Evolutionary conservation across 2,329 filamentous ascomycete genomes (phyloP), one percentile per base, ranked within the genome.

Genomic region (Beauveria rudraprayagi): DNA sequence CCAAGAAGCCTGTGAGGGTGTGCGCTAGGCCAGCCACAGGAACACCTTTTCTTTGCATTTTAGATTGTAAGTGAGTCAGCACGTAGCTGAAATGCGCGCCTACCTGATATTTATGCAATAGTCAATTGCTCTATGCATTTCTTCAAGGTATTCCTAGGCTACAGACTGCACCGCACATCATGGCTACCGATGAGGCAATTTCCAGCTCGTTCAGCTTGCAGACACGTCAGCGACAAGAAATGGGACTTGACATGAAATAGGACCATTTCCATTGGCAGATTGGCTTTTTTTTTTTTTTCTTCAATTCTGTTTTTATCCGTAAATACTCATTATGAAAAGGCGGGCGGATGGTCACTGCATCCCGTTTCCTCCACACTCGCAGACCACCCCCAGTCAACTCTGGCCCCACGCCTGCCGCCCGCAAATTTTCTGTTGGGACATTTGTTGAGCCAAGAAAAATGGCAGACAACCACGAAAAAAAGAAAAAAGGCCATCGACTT

Each of bases 391-490:
- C 17, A 7, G 44, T 19, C 7, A 52, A 52, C 50, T 19, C 40
- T 24, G 5, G 30, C 53, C 41, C 53, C 56, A 59, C 37, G 56
- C 19, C 7, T 28, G n/a, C 41, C 43, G 43, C 46, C 48, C 19
- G 34, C 53, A 50, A 55, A 54, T 53, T 54, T 72, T 73, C 70
- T 73, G 71, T 73, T 73, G 71, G 71, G 71, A 70, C 72, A 70
- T 70, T 72, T 73, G 71, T 73, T 73, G 71, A 67, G 70, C 64
- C 63, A 63, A 65, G 66, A 64, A 62, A 22, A 66, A 59, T 46
- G n/a, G 1, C 68, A 24, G 1, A 56, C n/a, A 46, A n/a, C 16
- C 8, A 44, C 22, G 28, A 17, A 43, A 24, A 34, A 57, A 48
- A 56, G 10, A 44, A 28, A 44, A 44, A 14, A 10, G n/a, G 3